These are phyloP conservation scores for Dictyostelium purpureum DNA, from an alignment of 78 protist genomes.

Conservation along the genomic window DNA sequence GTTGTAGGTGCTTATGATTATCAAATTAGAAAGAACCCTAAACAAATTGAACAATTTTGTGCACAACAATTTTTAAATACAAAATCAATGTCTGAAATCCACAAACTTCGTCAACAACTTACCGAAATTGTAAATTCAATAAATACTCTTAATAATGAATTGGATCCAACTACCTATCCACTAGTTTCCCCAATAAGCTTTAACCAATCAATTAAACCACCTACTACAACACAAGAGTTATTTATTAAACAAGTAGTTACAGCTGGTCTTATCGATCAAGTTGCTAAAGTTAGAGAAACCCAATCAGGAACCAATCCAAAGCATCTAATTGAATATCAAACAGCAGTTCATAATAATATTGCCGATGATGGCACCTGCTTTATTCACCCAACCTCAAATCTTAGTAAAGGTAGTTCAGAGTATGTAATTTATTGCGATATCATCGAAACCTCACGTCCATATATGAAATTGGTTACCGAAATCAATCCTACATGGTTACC, in stretches of 20 bases:
- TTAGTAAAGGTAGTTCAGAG: background rate
- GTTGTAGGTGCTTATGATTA: constrained; percentile 80
- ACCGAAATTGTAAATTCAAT: constrained; percentile 40
- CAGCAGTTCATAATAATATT: background rate
- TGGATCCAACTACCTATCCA: background rate
- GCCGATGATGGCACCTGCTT: background rate
- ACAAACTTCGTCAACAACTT: constrained; percentile 58
- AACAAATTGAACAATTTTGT: constrained; percentile 34
- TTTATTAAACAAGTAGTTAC: constrained; percentile 76
- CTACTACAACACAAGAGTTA: constrained; percentile 48
- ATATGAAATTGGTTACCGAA: constrained; percentile 71
- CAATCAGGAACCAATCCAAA: background rate
- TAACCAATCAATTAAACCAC: constrained; percentile 51
- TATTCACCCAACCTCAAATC: constrained; percentile 44
- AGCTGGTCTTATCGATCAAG: constrained; percentile 79
- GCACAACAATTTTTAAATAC: constrained; percentile 16
- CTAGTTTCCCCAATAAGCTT: background rate
- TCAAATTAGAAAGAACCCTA: constrained; percentile 18
- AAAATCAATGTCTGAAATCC: constrained; percentile 75
- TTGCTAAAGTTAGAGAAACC: constrained; percentile 19
- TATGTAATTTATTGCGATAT: constrained; percentile 55
- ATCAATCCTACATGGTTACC: constrained; percentile 80
- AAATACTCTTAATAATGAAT: background rate
- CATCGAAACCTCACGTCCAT: constrained; percentile 43
- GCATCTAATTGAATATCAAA: background rate